phyloP scores from a whole-genome alignment of 2,329 filamentous ascomycete genomes.

The Podosphaera leucotricha region DNA sequence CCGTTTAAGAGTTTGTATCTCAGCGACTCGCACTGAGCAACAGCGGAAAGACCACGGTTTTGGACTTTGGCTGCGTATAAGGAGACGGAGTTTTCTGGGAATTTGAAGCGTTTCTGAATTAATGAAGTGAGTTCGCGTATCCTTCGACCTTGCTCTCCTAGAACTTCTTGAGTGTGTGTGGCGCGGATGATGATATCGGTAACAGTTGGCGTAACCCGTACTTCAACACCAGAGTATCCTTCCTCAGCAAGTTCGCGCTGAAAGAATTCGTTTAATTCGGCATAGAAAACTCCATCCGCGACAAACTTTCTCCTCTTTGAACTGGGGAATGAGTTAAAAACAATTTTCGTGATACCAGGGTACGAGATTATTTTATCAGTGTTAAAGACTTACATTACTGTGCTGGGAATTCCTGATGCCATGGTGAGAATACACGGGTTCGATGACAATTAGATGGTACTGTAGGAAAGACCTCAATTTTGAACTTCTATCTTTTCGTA shows the following conservation, averaged over 20 bases:
- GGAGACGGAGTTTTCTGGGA: constrained; percentile 99
- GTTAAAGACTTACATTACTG: neutral
- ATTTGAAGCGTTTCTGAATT: constrained; percentile 99
- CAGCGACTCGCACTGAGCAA: constrained; percentile 99
- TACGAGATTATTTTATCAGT: neutral
- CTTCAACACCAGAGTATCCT: constrained; percentile 99
- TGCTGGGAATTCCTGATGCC: neutral
- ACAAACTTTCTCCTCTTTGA: constrained; percentile 90
- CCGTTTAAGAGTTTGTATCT: constrained; percentile 99
- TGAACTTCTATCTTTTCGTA: neutral
- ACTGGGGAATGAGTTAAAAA: constrained; percentile 21
- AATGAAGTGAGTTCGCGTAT: constrained; percentile 99
- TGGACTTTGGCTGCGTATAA: constrained; percentile 99
- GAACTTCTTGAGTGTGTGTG: constrained; percentile 99
- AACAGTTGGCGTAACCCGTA: constrained; percentile 97
- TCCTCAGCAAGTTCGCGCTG: constrained; percentile 99
- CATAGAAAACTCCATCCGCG: constrained; percentile 99
- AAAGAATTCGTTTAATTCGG: constrained; percentile 99
- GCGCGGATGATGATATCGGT: constrained; percentile 99
- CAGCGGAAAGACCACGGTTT: constrained; percentile 98
- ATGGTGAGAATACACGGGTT: neutral
- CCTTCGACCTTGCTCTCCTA: constrained; percentile 98
- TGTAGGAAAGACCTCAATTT: neutral
- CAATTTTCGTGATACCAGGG: neutral
- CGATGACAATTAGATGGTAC: neutral